Evolutionary conservation across 768 basidiomycete genomes (phyloP), one percentile per base, ranked within the genome.

Genomic region (Gyrodon lividus): DNA sequence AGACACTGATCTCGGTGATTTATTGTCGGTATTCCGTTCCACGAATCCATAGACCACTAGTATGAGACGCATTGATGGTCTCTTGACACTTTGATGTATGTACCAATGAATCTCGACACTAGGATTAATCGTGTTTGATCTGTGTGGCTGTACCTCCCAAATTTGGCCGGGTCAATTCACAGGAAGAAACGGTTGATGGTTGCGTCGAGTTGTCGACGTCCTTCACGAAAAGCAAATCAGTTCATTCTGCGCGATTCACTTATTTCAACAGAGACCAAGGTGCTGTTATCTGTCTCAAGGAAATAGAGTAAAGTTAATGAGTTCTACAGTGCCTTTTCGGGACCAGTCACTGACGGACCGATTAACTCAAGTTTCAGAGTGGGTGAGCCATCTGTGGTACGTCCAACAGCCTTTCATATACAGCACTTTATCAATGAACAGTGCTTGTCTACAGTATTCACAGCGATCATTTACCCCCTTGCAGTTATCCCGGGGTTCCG

Each of bases 341-440:
- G 20, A 8, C 55, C 55, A 50, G 43, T 55, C 50, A n/a, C n/a
- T n/a, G n/a, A n/a, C n/a, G n/a, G n/a, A n/a, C n/a, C 49, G 38
- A 5, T 48, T 23, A 40, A n/a, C 14, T 24, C 12, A 13, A 13
- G 22, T 33, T 44, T 33, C 55, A 42, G 24, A n/a, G 35, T 28
- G 10, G 17, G 8, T 10, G 34, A 28, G 33, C 4, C 10, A 4
- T 34, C 33, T n/a, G 8, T n/a, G 35, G 35, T 37, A 37, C 35
- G 35, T 37, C n/a, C 3, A 37, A 9, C 17, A 37, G 35, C 31
- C 17, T 5, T 14, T n/a, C 34, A 35, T 14, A 14, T 19, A 19
- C 17, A 37, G 17, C n/a, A 3, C 10, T 30, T 28, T 10, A 26
- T 43, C 14, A 26, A 5, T 28, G 24, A 24, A 43, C 20, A 40